Evolutionary conservation across 2,329 filamentous ascomycete species (phyloP).

Genomic region (Pestalotiopsis sp.): DNA sequence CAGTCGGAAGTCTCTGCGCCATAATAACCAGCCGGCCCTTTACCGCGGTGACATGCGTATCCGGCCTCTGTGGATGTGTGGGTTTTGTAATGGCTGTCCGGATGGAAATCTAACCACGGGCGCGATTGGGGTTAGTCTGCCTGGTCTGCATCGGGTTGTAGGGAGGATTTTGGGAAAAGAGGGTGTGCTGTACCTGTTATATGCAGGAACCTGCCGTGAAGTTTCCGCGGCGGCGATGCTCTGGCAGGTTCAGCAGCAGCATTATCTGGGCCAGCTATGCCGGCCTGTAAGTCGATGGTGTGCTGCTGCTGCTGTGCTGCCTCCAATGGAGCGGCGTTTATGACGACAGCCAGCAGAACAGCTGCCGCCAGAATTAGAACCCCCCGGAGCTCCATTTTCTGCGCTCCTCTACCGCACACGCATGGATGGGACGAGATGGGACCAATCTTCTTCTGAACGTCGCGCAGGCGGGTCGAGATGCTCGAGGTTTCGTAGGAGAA

Average conservation of each 20-base stretch:
- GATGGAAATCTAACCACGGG: conserved; percentile 74
- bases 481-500: not conserved
- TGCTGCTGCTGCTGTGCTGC: conserved; percentile 17
- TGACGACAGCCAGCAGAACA: conserved; percentile 27
- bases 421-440: not conserved
- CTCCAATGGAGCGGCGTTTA: conserved; percentile 22
- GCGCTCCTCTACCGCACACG: conserved; percentile 3
- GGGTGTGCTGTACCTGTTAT: conserved; percentile 69
- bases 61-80: conserved; percentile 71
- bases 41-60: conserved; percentile 76
- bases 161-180: conserved; percentile 15
- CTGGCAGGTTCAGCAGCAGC: conserved; percentile 8
- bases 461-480: not conserved
- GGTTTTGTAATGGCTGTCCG: conserved; percentile 82
- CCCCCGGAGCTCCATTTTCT: conserved; percentile 23
- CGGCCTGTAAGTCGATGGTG: conserved; percentile 23
- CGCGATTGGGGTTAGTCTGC: conserved; percentile 15
- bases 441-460: not conserved
- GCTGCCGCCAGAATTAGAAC: conserved; percentile 22
- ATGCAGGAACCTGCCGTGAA: conserved; percentile 81
- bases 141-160: conserved; percentile 10
- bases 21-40: conserved; percentile 77
- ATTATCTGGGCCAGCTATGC: conserved; percentile 19
- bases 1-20: conserved; percentile 88
- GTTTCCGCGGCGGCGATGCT: conserved; percentile 32